Evolutionary conservation across 75 land plant species (phyloP).

Genomic region (Larix kaempferi): DNA sequence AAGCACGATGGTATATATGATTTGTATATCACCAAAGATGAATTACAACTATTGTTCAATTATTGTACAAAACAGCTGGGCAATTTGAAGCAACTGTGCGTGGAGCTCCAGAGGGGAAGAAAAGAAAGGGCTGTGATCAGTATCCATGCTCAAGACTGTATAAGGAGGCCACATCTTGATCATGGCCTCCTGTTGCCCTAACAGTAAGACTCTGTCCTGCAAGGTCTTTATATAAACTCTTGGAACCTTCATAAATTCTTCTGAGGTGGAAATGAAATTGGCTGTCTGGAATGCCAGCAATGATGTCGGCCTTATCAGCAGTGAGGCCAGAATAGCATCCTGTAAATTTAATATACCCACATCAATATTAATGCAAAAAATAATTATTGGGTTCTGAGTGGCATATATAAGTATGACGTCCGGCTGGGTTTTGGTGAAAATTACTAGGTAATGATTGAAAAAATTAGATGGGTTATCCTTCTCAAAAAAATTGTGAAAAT

Average conservation of each 20-base stretch:
- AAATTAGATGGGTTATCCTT: background rate
- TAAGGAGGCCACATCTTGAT: slow-evolving; percentile 13
- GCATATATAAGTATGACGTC: too few species aligned
- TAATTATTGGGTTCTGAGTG: too few species aligned
- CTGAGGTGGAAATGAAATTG: background rate
- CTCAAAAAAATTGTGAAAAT: too few species aligned
- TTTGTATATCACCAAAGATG: too few species aligned
- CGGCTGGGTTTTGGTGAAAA: background rate
- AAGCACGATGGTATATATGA: too few species aligned
- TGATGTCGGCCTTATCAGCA: slow-evolving; percentile 25
- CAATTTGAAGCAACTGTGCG: background rate
- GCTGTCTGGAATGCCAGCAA: slow-evolving; percentile 8
- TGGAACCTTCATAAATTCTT: slow-evolving; percentile 16
- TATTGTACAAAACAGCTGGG: background rate
- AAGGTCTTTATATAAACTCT: slow-evolving; percentile 23
- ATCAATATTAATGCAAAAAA: too few species aligned
- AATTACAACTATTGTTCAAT: too few species aligned
- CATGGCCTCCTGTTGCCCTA: slow-evolving; percentile 13
- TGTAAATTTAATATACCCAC: background rate
- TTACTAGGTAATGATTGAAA: background rate
- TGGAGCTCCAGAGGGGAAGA: slow-evolving; percentile 16
- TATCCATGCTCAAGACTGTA: slow-evolving; percentile 14
- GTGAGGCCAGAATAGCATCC: slow-evolving; percentile 24
- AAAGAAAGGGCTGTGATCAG: slow-evolving; percentile 37
- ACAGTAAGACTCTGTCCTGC: slow-evolving; percentile 12